Base-by-base conservation (phyloP, 768 basidiomycete species). In the Rhizopogon roseolus region DNA sequence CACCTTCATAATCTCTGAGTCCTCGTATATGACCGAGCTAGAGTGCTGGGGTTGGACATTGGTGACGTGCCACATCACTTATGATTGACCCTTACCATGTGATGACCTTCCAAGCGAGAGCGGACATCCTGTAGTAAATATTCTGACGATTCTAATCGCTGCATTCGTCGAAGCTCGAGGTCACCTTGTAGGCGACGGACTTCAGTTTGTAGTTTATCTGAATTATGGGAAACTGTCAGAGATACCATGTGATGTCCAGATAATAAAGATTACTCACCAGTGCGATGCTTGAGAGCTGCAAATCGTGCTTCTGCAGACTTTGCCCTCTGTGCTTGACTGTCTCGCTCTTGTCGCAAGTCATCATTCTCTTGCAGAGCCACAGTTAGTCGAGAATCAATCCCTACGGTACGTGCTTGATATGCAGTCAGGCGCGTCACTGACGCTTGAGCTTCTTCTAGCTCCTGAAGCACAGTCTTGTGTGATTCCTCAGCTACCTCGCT, bases 281-380 rank as follows among this genome's bases (percentile, higher is more conserved):
- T 81, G 63, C 83, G 85, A 52, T 89, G 84, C 55, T 81, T 83
- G 56, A 90, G 71, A 9, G 83, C 78, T 27, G 76, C 73, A 54
- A 85, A 75, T 34, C 85, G 80, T 6, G 76, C 73, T 60, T 94
- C 93, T 8, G 90, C 86, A 34, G 82, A 63, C 40, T 81, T 76
- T 2, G 88, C 85, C 41, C 85, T 74, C 54, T 86, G 82, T 9
- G 78, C 70, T 58, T 91, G 88, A 49, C 77, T 76, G 52, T 90
- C 86, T 25, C 86, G 75, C 64, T 95, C 93, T 67, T 93, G 90
- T 56, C 81, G 85, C 69, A 89, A 78, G 65, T 95, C 93, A 39
- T 93, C 90, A 60, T 81, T 81, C 67, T 93, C 88, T 63, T 85
- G 85, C 50, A 84, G 72, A n/a, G 81, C 80, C 11, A 75, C 68